These are phyloP conservation scores for Castanopsis chinensis DNA, from an alignment of 306 rosid genomes.

Conservation along the genomic window DNA sequence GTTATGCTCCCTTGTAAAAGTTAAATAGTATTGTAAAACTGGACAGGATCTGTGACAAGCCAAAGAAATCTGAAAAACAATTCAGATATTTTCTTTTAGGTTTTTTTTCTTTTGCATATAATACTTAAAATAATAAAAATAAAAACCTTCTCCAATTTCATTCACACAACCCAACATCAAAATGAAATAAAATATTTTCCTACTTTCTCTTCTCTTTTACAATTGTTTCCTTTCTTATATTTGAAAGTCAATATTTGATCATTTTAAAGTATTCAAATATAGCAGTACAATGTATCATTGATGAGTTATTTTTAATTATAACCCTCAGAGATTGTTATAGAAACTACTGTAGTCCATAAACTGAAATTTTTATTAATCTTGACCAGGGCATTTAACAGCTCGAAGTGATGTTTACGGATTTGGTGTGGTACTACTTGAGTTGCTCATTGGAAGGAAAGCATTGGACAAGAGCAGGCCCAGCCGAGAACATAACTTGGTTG, in stretches of 20 bases:
- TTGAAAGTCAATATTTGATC: neutral
- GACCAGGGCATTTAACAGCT: constrained; percentile 89
- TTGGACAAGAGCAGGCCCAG: constrained; percentile 92
- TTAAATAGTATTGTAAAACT: neutral
- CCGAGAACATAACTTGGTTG: constrained; percentile 87
- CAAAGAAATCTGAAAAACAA: neutral
- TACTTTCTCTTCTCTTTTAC: neutral
- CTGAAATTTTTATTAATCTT: constrained; percentile 23
- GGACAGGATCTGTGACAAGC: neutral
- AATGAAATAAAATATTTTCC: neutral
- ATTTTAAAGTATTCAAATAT: neutral
- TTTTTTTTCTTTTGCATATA: neutral
- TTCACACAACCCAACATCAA: neutral
- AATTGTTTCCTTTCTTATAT: neutral
- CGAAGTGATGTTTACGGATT: constrained; percentile 93
- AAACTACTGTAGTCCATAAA: constrained; percentile 7
- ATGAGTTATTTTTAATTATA: neutral
- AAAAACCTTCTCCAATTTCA: neutral
- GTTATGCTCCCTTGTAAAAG: neutral
- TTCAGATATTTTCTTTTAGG: neutral
- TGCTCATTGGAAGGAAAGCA: constrained; percentile 87
- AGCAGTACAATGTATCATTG: neutral
- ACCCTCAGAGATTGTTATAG: neutral
- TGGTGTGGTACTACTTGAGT: constrained; percentile 88
- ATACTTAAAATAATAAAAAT: neutral